Conservation (phyloP, 148 eudicot genomes). For the Salicornia ramosissima region DNA sequence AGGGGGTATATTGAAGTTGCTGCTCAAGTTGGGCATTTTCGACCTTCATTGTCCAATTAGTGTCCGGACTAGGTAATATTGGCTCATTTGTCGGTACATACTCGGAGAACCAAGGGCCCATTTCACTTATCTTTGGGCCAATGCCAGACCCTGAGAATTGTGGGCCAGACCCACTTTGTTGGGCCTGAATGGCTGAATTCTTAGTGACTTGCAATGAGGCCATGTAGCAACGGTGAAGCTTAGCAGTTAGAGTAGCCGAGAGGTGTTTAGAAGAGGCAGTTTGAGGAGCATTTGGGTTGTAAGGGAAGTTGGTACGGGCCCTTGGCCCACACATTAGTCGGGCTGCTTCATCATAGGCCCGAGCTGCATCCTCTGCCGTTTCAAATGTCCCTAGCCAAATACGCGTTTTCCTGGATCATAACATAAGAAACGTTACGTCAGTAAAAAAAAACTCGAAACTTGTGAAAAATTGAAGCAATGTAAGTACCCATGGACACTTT, state of each 20-base stretch:
- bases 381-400: conserved; percentile 82
- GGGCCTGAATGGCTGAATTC: conserved; percentile 35
- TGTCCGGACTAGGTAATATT: conserved; percentile 8
- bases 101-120: conserved; percentile 12
- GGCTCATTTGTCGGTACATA: conserved; percentile 17
- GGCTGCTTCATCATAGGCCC: conserved; percentile 81
- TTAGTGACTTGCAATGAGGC: conserved; percentile 62
- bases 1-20: conserved; percentile 30
- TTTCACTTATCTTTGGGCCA: conserved; percentile 16
- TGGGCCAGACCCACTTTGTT: conserved; percentile 12
- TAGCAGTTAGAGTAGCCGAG: conserved; percentile 67
- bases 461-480: not conserved
- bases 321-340: conserved; percentile 73
- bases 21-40: conserved; percentile 25
- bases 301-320: conserved; percentile 74
- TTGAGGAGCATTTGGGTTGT: conserved; percentile 52
- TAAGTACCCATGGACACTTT: too few species aligned
- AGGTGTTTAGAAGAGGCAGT: conserved; percentile 55
- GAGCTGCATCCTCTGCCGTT: conserved; percentile 80
- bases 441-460: not conserved
- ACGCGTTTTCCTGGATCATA: conserved; percentile 57
- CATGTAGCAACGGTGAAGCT: conserved; percentile 74
- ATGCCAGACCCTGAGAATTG: conserved; percentile 6
- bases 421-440: conserved; percentile 9
- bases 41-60: conserved; percentile 21